A percentile compares a stretch with the other conserved stretches of the same genome.
Evolutionary conservation across 768 basidiomycete genomes (phyloP).

Genomic region (Psilocybe cyanescens): DNA sequence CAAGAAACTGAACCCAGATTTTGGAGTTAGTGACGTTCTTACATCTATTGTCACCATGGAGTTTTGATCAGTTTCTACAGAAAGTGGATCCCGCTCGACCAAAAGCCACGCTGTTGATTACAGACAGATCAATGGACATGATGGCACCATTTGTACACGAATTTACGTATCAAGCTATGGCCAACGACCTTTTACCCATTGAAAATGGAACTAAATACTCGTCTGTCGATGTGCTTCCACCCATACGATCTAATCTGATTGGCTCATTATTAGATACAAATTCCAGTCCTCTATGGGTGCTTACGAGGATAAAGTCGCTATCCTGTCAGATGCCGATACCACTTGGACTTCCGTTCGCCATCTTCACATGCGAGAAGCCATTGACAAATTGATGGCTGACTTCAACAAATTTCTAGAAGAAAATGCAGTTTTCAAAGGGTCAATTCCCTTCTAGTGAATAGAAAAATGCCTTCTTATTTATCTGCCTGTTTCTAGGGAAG

Average conservation of each 20-base stretch:
- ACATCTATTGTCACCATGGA: not conserved
- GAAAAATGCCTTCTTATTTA: constrained; percentile 6
- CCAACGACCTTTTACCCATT: constrained; percentile 90
- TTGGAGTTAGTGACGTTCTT: constrained; percentile 62
- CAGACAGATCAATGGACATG: constrained; percentile 96
- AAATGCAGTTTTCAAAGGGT: constrained; percentile 95
- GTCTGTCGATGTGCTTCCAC: constrained; percentile 49
- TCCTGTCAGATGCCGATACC: constrained; percentile 82
- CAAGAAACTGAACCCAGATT: constrained; percentile 84
- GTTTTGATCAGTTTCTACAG: constrained; percentile 32
- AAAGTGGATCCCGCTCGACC: constrained; percentile 67
- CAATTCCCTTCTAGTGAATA: constrained; percentile 24
- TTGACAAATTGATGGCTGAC: constrained; percentile 95
- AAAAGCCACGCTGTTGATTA: constrained; percentile 84
- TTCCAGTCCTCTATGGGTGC: constrained; percentile 88
- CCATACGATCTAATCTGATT: not conserved
- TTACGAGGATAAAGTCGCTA: constrained; percentile 87
- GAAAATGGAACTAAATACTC: constrained; percentile 85
- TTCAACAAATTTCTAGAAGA: constrained; percentile 95
- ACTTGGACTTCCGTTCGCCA: constrained; percentile 95
- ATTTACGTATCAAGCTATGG: constrained; percentile 99
- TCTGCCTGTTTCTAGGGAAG: constrained; percentile 50
- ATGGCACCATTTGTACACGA: constrained; percentile 92
- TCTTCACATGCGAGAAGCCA: constrained; percentile 98
- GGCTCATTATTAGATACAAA: constrained; percentile 66